These are phyloP conservation scores for Orbilia ellipsospora DNA, from an alignment of 2,329 filamentous ascomycete species.

Conservation along the genomic window DNA sequence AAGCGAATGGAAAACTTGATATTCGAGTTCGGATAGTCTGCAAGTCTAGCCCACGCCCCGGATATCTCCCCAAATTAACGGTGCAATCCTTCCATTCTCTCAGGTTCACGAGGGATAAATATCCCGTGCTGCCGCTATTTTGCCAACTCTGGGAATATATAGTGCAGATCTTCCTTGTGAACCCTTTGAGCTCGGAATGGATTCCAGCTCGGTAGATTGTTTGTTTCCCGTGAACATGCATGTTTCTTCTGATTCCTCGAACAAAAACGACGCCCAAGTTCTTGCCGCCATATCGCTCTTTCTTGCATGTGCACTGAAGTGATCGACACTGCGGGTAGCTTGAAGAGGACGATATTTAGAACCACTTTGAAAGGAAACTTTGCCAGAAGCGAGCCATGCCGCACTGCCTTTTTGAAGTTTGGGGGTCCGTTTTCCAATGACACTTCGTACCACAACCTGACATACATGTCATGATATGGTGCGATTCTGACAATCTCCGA, in stretches of 20 bases:
- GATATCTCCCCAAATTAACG: conserved; percentile 21
- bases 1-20: not conserved
- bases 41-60: conserved; percentile 3
- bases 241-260: not conserved
- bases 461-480: no score
- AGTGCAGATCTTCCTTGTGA: conserved; percentile 35
- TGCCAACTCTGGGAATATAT: conserved; percentile 8
- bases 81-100: not conserved
- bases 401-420: not conserved
- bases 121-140: conserved; percentile 31
- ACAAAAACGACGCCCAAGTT: no score
- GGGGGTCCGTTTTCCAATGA: no score
- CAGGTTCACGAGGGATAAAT: not conserved
- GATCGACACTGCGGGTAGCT: conserved; percentile 31
- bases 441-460: no score
- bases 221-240: not conserved
- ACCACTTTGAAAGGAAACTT: not conserved
- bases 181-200: not conserved
- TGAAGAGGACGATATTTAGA: conserved; percentile 22
- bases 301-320: conserved; percentile 13
- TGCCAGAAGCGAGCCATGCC: conserved; percentile 3
- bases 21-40: no score
- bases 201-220: no score
- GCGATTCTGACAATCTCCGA: not conserved
- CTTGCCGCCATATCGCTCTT: not conserved